These are phyloP conservation scores for Verticillium nonalfalfae DNA, from an alignment of 2,329 filamentous ascomycete species.

Conservation along the genomic window DNA sequence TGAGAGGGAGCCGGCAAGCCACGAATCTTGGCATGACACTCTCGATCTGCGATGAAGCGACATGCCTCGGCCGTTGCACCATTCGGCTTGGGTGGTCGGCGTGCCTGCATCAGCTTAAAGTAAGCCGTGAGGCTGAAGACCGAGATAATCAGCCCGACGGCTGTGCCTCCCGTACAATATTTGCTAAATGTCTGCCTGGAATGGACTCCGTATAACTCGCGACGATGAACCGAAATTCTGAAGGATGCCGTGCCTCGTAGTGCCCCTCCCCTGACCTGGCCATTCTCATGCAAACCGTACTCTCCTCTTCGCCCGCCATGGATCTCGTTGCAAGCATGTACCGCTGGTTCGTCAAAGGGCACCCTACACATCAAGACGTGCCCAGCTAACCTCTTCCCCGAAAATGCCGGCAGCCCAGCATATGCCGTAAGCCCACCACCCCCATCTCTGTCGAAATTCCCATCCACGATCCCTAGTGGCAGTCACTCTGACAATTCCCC, in stretches of 20 bases:
- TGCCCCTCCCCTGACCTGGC: background rate
- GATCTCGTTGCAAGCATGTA: conserved; percentile 24
- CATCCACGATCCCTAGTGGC: background rate
- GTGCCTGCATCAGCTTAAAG: background rate
- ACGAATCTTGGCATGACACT: background rate
- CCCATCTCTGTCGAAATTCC: too few species aligned
- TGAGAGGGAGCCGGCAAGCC: background rate
- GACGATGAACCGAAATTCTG: background rate
- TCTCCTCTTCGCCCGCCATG: conserved; percentile 14
- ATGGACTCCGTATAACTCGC: background rate
- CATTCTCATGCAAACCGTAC: background rate
- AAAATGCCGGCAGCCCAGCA: conserved; percentile 24
- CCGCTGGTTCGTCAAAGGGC: conserved; percentile 22
- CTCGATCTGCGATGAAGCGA: background rate
- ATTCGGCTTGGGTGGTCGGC: background rate
- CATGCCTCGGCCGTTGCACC: background rate
- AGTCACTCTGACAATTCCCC: background rate
- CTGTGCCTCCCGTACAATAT: background rate
- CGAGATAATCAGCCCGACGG: background rate
- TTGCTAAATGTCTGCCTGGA: background rate
- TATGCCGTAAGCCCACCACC: conserved; percentile 30
- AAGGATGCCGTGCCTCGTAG: background rate
- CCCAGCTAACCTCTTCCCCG: background rate
- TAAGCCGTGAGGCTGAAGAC: background rate
- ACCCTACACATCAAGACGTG: background rate